These are phyloP conservation scores for Forsythia suspensa DNA, from an alignment of 257 asterid species.

Conservation along the genomic window DNA sequence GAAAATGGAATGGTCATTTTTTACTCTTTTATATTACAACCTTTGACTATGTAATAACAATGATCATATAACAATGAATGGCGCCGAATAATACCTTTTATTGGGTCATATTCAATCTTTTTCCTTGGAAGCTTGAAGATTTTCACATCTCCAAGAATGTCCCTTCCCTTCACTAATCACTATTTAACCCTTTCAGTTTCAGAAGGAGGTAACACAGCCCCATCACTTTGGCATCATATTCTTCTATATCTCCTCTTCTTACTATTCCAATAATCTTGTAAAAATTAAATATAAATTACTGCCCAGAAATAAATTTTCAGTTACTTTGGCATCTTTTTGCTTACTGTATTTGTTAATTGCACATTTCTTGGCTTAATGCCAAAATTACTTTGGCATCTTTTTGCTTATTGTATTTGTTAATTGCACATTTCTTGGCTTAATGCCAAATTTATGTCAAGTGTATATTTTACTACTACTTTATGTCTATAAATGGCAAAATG, in stretches of 20 bases:
- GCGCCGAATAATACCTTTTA: constrained; percentile 33
- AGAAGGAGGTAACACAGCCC: neutral
- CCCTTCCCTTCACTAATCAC: neutral
- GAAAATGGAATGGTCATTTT: neutral
- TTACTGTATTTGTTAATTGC: too few relatives aligned
- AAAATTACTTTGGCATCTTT: too few relatives aligned
- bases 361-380: too few relatives aligned
- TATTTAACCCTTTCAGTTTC: neutral
- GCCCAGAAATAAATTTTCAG: neutral
- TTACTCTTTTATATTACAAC: neutral
- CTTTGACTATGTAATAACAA: constrained; percentile 14
- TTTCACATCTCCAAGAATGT: neutral
- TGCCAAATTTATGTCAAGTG: too few relatives aligned
- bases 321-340: too few relatives aligned
- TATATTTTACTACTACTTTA: too few relatives aligned
- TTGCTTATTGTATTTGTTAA: too few relatives aligned
- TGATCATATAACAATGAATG: constrained; percentile 12
- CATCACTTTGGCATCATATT: neutral
- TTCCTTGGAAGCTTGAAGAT: neutral
- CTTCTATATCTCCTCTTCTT: neutral
- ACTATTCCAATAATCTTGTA: neutral
- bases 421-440: too few relatives aligned
- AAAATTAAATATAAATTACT: too few relatives aligned
- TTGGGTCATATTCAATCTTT: constrained; percentile 27
- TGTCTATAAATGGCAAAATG: too few relatives aligned